Percentiles rank a stretch among this genome's conserved stretches.
Evolutionary conservation across 1,284 basidiomycete genomes (phyloP).

Genomic region (Pseudozyma tsukubaensis): DNA sequence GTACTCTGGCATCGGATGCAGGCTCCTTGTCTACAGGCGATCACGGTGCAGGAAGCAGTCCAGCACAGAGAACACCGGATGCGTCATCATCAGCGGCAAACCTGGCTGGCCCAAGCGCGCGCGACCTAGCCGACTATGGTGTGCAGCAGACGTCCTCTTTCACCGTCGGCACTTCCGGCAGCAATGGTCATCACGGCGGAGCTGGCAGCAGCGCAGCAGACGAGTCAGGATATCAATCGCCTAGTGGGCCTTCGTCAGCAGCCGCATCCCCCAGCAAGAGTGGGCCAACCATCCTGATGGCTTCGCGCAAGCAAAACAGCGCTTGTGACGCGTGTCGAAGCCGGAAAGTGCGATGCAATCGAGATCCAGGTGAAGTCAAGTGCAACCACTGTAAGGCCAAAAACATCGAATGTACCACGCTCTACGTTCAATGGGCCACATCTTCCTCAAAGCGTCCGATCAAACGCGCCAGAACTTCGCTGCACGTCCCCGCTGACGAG

Average conservation of each 20-base stretch:
- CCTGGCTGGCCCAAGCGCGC: not conserved
- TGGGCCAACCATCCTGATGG: slow-evolving; percentile 30
- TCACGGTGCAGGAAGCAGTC: slow-evolving; percentile 1
- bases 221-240: slow-evolving; percentile 21
- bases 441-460: slow-evolving; percentile 52
- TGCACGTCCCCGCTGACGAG: slow-evolving; percentile 20
- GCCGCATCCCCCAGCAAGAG: slow-evolving; percentile 30
- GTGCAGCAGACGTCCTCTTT: slow-evolving; percentile 18
- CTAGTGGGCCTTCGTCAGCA: slow-evolving; percentile 12
- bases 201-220: slow-evolving; percentile 15
- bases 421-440: slow-evolving; percentile 60
- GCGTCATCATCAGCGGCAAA: slow-evolving; percentile 3
- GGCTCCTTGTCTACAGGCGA: not conserved
- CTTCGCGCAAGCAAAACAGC: slow-evolving; percentile 60
- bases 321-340: slow-evolving; percentile 61
- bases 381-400: slow-evolving; percentile 61
- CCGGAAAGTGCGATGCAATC: slow-evolving; percentile 59
- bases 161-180: slow-evolving; percentile 4
- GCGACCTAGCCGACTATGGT: slow-evolving; percentile 6
- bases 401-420: slow-evolving; percentile 58
- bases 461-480: slow-evolving; percentile 45
- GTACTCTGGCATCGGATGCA: not conserved
- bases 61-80: slow-evolving; percentile 1
- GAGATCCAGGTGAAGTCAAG: slow-evolving; percentile 50
- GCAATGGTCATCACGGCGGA: slow-evolving; percentile 18